Evolutionary conservation across 495 filamentous ascomycete species (phyloP).

Genomic region (Aspergillus nanangensis): DNA sequence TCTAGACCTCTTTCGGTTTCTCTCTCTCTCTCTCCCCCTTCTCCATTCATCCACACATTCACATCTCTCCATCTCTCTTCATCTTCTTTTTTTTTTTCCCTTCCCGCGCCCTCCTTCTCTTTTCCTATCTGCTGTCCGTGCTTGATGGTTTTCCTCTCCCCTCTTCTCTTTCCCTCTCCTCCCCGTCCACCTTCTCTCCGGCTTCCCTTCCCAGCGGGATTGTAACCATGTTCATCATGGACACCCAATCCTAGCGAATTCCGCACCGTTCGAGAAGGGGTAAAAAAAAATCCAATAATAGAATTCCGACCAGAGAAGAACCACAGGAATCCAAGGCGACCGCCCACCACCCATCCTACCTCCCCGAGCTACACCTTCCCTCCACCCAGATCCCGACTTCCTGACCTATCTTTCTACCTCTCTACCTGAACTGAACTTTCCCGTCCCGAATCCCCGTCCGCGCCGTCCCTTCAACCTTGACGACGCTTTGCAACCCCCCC

Average conservation of each 20-base stretch:
- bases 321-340: too few relatives aligned
- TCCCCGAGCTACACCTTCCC: background rate
- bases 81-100: slow-evolving; percentile 1
- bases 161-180: background rate
- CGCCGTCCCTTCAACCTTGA: background rate
- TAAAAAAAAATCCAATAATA: too few relatives aligned
- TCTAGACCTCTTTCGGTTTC: slow-evolving; percentile 2
- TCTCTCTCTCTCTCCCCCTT: slow-evolving; percentile 8
- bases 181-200: slow-evolving; percentile 2
- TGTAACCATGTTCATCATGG: background rate
- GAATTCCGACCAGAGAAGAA: too few relatives aligned
- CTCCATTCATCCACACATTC: too few relatives aligned
- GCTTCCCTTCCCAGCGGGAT: background rate
- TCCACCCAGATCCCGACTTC: background rate
- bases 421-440: background rate
- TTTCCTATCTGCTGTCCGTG: background rate
- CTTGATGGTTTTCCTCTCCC: background rate
- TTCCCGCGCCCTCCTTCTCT: slow-evolving; percentile 2
- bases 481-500: slow-evolving; percentile 7
- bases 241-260: background rate
- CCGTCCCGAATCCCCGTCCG: background rate
- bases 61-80: slow-evolving; percentile 8
- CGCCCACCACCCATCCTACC: background rate
- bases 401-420: background rate
- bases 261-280: background rate